Evolutionary conservation across 352 stramenopile genomes (phyloP), one percentile per base, ranked within the genome.

Genomic region (Peronospora destructor): DNA sequence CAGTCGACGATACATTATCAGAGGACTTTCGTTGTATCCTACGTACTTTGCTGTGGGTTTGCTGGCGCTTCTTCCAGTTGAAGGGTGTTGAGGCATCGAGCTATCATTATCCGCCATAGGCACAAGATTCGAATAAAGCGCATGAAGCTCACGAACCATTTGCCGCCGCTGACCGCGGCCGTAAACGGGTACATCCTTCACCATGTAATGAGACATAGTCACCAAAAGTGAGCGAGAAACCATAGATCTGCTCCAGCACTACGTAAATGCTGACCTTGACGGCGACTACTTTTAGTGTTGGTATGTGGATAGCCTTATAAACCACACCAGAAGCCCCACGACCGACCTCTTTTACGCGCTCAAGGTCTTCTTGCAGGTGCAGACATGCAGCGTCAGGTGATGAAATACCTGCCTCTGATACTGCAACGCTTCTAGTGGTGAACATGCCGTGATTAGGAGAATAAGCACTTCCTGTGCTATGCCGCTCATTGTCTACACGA

Each of bases 261-360:
- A 54, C 19, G 11, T 33, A 32, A 25, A 19, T 17, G 48, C 58
- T 23, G 25, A 90, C 79, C 78, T 96, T 95, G 28, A 95, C 72
- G 12, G 87, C 87, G 3, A 96, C 85, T 1, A 96, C 73, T 70
- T 92, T 95, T 11, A 96, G 54, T 3, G 79, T 91, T 8, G 87
- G 87, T 13, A 96, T 84, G 53, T 97, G 85, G n/a, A 97, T 84
- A 5, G 84, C 83, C 45, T 95, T 91, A 51, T 91, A 88, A 6
- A 97, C 88, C 4, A 91, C 70, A 11, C 87, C 88, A 26, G 76
- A 91, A 25, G 88, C 87, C 12, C 83, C 83, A 3, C 83, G 66
- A 6, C 83, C 83, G 16, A 93, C 64, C 48, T 93, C 83, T 43
- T 71, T 72, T 21, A 93, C 80, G 10, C 77, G 76, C 26, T 87